Percentiles rank a stretch among this genome's conserved stretches.
phyloP scores from a whole-genome alignment of 2,329 filamentous ascomycete genomes.

The Fusarium anguioides region DNA sequence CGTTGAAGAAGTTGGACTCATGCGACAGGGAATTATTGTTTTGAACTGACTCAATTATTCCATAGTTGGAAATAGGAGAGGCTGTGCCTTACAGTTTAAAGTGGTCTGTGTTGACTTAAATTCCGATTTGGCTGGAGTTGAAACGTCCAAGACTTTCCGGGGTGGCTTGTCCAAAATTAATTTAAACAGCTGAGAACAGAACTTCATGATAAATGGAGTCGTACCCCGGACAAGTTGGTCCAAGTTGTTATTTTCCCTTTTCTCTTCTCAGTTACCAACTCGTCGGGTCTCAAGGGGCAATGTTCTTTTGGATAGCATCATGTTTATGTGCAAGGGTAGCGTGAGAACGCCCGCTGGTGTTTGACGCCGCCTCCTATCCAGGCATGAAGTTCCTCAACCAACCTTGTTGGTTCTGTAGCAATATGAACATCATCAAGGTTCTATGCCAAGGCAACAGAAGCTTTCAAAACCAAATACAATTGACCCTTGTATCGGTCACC shows the following conservation, averaged over 20 bases:
- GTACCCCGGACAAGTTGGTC: neutral
- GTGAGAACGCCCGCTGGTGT: neutral
- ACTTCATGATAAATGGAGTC: neutral
- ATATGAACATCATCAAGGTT: neutral
- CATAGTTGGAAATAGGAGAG: neutral
- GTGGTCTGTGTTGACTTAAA: neutral
- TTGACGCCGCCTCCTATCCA: neutral
- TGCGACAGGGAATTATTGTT: neutral
- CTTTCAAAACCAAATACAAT: neutral
- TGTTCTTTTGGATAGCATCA: rapidly evolving
- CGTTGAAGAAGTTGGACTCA: slow-evolving; percentile 2
- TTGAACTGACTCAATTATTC: neutral
- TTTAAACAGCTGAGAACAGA: neutral
- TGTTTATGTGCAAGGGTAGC: neutral
- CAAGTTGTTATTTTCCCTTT: neutral
- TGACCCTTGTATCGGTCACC: neutral
- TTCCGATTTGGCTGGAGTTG: neutral
- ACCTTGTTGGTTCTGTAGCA: neutral
- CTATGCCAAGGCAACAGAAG: neutral
- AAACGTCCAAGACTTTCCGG: neutral
- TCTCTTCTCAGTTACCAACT: neutral
- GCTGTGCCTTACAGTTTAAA: neutral
- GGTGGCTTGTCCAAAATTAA: neutral
- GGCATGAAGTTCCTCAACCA: neutral
- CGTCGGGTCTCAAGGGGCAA: rapidly evolving